A percentile compares a stretch with the other conserved stretches of the same genome.
Evolutionary conservation across 352 stramenopile genomes (phyloP).

Genomic region (Pythium periplocum): DNA sequence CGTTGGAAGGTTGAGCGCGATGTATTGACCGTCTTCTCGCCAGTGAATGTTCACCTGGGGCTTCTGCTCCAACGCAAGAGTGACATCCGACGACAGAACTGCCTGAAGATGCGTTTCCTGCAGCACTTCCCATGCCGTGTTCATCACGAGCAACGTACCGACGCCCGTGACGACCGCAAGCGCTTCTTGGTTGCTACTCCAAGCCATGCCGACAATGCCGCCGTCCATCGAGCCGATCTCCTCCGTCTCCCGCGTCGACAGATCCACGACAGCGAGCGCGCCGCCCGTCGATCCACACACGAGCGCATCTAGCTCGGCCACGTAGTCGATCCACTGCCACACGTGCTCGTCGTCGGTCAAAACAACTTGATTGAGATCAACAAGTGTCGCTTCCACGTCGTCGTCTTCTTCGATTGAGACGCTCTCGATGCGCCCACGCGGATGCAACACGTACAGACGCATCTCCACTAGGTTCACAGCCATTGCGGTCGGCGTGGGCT

Average conservation of each 20-base stretch:
- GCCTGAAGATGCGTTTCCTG: conserved; percentile 48
- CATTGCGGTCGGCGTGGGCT: conserved; percentile 14
- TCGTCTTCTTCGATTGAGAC: conserved; percentile 16
- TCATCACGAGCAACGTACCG: conserved; percentile 66
- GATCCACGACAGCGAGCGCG: conserved; percentile 42
- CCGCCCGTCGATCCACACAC: conserved; percentile 50
- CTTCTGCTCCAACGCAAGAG: conserved; percentile 6
- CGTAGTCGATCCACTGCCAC: conserved; percentile 65
- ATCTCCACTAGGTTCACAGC: conserved; percentile 29
- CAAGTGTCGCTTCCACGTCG: conserved; percentile 22
- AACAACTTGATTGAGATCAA: conserved; percentile 27
- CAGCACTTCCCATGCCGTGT: conserved; percentile 71
- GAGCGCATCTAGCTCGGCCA: conserved; percentile 51
- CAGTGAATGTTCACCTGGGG: conserved; percentile 37
- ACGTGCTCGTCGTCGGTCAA: conserved; percentile 5
- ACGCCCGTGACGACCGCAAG: conserved; percentile 57
- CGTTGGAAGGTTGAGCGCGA: conserved; percentile 46
- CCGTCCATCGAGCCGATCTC: conserved; percentile 63
- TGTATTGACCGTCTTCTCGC: conserved; percentile 67
- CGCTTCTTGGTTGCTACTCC: conserved; percentile 67
- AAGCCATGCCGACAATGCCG: conserved; percentile 56
- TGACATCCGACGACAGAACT: conserved; percentile 22
- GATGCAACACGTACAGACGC: conserved; percentile 16
- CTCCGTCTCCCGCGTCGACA: conserved; percentile 38
- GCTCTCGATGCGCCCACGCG: conserved; percentile 15